Percentiles rank a stretch among this genome's conserved stretches.
phyloP scores from a whole-genome alignment of 768 basidiomycete genomes.

The Gymnopilus junonius region DNA sequence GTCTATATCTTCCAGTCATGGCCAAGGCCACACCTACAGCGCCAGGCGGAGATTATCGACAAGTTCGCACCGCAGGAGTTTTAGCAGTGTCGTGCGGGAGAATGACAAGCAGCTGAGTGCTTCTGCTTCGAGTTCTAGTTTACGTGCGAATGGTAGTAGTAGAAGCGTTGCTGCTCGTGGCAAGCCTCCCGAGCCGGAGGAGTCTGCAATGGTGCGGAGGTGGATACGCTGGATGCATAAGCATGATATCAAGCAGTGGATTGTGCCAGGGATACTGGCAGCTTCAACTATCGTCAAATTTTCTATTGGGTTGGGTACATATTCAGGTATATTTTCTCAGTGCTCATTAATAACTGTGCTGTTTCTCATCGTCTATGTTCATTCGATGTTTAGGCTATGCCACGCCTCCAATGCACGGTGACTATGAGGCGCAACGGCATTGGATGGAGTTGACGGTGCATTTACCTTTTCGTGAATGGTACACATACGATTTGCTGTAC shows the following conservation, averaged over 20 bases:
- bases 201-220: constrained; percentile 51
- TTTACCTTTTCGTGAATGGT: constrained; percentile 80
- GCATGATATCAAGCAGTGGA: constrained; percentile 59
- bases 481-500: constrained; percentile 84
- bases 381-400: constrained; percentile 52
- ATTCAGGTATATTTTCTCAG: constrained; percentile 68
- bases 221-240: constrained; percentile 87
- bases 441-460: constrained; percentile 94
- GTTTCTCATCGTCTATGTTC: constrained; percentile 2
- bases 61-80: constrained; percentile 34
- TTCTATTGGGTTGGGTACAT: constrained; percentile 74
- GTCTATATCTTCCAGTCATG: constrained; percentile 1
- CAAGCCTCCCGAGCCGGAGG: constrained; percentile 26
- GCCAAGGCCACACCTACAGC: background rate
- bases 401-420: constrained; percentile 86
- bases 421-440: constrained; percentile 93
- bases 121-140: constrained; percentile 2
- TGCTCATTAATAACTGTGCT: background rate
- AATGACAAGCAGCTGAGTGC: constrained; percentile 33
- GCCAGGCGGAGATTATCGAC: constrained; percentile 14
- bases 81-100: constrained; percentile 42
- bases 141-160: constrained; percentile 14
- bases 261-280: constrained; percentile 59
- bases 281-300: constrained; percentile 65
- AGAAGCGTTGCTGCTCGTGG: background rate